phyloP scores from a whole-genome alignment of 768 basidiomycete species.

The Trametes punicea region DNA sequence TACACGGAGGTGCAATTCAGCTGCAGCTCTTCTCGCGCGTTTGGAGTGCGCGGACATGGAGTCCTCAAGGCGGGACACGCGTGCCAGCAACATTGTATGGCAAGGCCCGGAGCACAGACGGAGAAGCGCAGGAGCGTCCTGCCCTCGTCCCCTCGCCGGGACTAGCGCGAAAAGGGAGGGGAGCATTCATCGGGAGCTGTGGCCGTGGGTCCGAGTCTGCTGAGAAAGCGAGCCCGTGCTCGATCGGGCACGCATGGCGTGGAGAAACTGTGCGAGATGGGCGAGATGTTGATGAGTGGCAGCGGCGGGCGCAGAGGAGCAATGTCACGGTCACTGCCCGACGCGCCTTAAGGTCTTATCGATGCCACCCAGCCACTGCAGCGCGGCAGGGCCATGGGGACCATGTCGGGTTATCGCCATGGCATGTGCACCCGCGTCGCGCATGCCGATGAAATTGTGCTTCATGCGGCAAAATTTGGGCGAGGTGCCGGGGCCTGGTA shows the following conservation, averaged over 20 bases:
- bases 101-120: not conserved
- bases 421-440: not conserved
- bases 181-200: not conserved
- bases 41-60: slow-evolving; percentile 12
- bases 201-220: not conserved
- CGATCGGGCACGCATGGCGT: not conserved
- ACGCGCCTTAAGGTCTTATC: slow-evolving; percentile 20
- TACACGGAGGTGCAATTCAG: not conserved
- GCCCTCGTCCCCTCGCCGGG: not conserved
- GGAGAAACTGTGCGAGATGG: slow-evolving; percentile 2
- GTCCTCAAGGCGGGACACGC: not conserved
- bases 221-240: not conserved
- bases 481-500: not conserved
- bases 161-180: not conserved
- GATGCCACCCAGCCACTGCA: not conserved
- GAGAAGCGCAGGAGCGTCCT: not conserved
- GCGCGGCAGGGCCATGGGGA: not conserved
- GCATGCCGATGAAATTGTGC: slow-evolving; percentile 6
- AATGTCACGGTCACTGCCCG: not conserved
- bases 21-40: not conserved
- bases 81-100: not conserved
- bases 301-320: not conserved
- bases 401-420: not conserved
- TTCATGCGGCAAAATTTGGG: not conserved
- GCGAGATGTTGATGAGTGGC: slow-evolving; percentile 2